Evolutionary conservation across 1,139 yeast genomes (phyloP).

Genomic region (Geotrichum europaeum): DNA sequence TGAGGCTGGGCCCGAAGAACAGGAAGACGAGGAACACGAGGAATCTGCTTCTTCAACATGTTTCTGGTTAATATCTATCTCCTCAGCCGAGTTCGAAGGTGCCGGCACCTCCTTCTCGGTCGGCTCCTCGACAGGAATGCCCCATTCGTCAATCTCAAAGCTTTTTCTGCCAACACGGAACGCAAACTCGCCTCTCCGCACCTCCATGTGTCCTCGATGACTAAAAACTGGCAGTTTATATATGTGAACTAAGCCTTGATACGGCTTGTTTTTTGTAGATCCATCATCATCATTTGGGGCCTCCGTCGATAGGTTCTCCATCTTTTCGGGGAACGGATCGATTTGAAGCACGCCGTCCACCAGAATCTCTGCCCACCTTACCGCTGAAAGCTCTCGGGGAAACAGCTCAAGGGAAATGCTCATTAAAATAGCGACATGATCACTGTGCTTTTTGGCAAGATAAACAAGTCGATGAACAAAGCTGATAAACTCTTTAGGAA

Average conservation of each 20-base stretch:
- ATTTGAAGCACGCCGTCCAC: conserved; percentile 68
- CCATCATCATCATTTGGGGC: conserved; percentile 35
- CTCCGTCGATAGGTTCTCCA: conserved; percentile 46
- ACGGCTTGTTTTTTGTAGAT: conserved; percentile 21
- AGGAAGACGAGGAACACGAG: neutral
- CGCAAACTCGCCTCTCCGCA: conserved; percentile 70
- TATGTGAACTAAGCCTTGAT: conserved; percentile 78
- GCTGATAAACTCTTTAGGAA: conserved; percentile 49
- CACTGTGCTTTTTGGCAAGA: conserved; percentile 44
- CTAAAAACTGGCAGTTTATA: conserved; percentile 65
- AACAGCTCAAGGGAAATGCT: conserved; percentile 66
- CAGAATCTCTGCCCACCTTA: conserved; percentile 51
- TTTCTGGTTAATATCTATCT: conserved; percentile 3
- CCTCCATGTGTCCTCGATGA: conserved; percentile 75
- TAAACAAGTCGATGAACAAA: conserved; percentile 58
- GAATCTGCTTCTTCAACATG: neutral
- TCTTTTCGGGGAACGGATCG: conserved; percentile 78
- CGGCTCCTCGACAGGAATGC: conserved; percentile 80
- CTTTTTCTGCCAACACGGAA: conserved; percentile 77
- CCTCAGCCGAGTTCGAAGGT: neutral
- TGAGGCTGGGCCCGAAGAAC: neutral
- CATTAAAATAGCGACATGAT: conserved; percentile 45
- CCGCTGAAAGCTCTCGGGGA: conserved; percentile 48
- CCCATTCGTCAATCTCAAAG: conserved; percentile 88
- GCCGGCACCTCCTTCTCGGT: neutral